Evolutionary conservation across 2,329 filamentous ascomycete genomes (phyloP).

Genomic region (Ophiostoma sp.): DNA sequence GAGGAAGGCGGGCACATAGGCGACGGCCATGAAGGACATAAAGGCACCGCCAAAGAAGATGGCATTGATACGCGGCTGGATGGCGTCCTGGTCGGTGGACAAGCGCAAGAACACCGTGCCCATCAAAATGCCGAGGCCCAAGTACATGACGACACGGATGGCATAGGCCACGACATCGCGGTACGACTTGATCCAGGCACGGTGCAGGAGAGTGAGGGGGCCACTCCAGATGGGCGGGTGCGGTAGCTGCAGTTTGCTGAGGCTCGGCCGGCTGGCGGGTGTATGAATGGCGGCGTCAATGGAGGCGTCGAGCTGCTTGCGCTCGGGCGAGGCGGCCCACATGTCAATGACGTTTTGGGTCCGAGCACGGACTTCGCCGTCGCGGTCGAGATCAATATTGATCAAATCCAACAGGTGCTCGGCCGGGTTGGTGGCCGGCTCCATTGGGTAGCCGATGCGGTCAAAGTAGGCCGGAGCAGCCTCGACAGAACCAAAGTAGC

Average conservation of each 20-base stretch:
- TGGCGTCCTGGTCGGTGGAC: conserved; percentile 65
- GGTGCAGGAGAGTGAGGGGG: conserved; percentile 68
- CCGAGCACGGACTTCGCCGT: conserved; percentile 48
- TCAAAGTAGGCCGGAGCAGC: conserved; percentile 77
- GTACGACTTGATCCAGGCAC: conserved; percentile 80
- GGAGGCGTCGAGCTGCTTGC: conserved; percentile 14
- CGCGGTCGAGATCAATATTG: conserved; percentile 70
- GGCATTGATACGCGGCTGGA: conserved; percentile 80
- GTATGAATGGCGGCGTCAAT: conserved; percentile 26
- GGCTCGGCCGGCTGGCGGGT: conserved; percentile 35
- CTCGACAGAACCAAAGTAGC: conserved; percentile 76
- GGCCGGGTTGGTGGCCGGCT: conserved; percentile 71
- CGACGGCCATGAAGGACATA: conserved; percentile 80
- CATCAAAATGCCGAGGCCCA: conserved; percentile 76
- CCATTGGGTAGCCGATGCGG: conserved; percentile 65
- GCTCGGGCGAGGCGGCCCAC: background rate
- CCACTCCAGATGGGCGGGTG: conserved; percentile 52
- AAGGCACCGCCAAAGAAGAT: conserved; percentile 73
- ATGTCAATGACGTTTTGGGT: conserved; percentile 54
- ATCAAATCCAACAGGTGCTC: conserved; percentile 78
- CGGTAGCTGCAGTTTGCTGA: conserved; percentile 28
- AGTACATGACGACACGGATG: conserved; percentile 71
- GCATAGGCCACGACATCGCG: conserved; percentile 83
- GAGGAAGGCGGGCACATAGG: conserved; percentile 80
- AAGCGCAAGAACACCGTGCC: conserved; percentile 83